Percentiles rank a stretch among this genome's conserved stretches.
Evolutionary conservation across 192 early-diverging fungal genomes (phyloP).

Genomic region (Spizellomyces sp.): DNA sequence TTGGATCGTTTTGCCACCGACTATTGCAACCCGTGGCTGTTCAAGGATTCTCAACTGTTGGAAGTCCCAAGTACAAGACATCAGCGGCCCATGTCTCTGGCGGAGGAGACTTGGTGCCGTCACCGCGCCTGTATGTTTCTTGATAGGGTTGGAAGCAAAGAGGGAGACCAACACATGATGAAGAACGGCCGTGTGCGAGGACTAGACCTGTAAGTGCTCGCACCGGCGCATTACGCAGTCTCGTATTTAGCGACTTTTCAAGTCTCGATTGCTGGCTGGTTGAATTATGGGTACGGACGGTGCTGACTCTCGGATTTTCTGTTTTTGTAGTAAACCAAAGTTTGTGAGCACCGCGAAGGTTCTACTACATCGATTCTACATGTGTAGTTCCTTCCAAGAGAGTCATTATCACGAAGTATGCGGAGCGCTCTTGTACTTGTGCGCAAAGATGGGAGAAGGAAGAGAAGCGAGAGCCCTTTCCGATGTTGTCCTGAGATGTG

Average conservation of each 20-base stretch:
- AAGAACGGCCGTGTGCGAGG: neutral
- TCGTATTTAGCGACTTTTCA: neutral
- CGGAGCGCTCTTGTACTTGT: neutral
- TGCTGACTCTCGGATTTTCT: neutral
- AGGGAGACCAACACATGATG: neutral
- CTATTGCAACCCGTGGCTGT: neutral
- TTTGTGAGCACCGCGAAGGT: neutral
- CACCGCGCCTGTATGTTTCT: slow-evolving; percentile 6
- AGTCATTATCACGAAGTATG: slow-evolving; percentile 4
- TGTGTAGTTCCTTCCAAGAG: neutral
- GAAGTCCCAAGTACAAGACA: neutral
- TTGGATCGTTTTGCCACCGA: too few species aligned
- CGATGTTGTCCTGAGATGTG: neutral
- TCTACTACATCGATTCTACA: slow-evolving; percentile 6
- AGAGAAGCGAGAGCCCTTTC: neutral
- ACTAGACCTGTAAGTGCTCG: slow-evolving; percentile 3
- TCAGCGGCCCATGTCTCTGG: neutral
- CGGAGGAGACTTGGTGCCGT: neutral
- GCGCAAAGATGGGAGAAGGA: slow-evolving; percentile 7
- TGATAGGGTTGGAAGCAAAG: neutral
- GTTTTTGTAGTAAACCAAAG: neutral
- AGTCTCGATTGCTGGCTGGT: too few species aligned
- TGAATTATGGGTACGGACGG: neutral
- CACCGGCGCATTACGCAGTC: neutral
- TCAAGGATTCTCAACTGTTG: neutral